Percentiles rank a stretch among this genome's conserved stretches.
phyloP scores from a whole-genome alignment of 495 filamentous ascomycete genomes.

The Pyrenula massariospora region DNA sequence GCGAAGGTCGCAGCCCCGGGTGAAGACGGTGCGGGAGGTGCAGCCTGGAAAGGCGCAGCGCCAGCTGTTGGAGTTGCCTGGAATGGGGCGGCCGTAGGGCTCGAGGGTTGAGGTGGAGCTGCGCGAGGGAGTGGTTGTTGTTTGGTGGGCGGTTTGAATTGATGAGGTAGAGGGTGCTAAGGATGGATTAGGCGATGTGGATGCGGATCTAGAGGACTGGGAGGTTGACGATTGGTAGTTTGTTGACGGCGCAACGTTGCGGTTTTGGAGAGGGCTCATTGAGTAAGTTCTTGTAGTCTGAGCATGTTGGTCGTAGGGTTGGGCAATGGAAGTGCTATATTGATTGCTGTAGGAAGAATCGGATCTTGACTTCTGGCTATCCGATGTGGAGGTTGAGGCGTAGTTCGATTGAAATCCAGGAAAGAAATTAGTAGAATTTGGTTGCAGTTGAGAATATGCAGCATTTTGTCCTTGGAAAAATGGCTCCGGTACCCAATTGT shows the following conservation, averaged over 20 bases:
- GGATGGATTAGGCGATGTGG: not conserved
- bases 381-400: not conserved
- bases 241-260: not conserved
- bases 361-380: not conserved
- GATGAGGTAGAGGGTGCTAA: not conserved
- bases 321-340: not conserved
- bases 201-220: not conserved
- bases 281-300: not conserved
- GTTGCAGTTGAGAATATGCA: not conserved
- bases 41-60: slow-evolving; percentile 47
- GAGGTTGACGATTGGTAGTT: not conserved
- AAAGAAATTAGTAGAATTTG: not conserved
- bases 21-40: slow-evolving; percentile 42
- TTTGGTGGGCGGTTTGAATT: too few relatives aligned
- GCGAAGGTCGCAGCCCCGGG: slow-evolving; percentile 49
- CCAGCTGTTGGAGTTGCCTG: slow-evolving; percentile 25
- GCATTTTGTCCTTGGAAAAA: not conserved
- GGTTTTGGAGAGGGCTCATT: not conserved
- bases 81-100: not conserved
- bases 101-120: not conserved
- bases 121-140: not conserved
- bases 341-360: not conserved
- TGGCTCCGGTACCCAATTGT: not conserved
- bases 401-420: not conserved
- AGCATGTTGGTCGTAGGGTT: not conserved